Evolutionary conservation across 495 filamentous ascomycete genomes (phyloP), one percentile per base, ranked within the genome.

Genomic region (Lasiosphaeriaceae sp.): DNA sequence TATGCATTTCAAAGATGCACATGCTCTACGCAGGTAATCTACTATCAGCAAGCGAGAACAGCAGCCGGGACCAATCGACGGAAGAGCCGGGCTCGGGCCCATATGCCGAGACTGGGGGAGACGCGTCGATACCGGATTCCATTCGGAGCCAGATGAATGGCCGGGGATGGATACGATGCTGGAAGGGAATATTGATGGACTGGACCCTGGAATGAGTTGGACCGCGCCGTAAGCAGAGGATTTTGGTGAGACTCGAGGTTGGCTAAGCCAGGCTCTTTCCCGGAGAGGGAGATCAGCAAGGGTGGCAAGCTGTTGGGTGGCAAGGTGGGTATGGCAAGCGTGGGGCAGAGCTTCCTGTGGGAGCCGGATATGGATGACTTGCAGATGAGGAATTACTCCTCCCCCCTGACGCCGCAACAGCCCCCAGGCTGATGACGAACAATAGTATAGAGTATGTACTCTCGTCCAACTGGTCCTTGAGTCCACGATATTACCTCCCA

Each of bases 21-120:
- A 50, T 12, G 4, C n/a, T 45, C 37, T 51, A 17, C 37, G 21
- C 39, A 57, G 48, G 45, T 55, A 59, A 65, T 58, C 55, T 61
- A 47, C 20, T 39, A 14, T 23, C 49, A 50, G 52, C 43, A 31
- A 37, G 50, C 48, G 45, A 47, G 44, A 21, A 56, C 56, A 52
- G 24, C 59, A 50, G 8, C 34, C 31, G 31, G 34, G 48, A 45
- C 48, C 41, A 62, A 56, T 58, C 29, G 47, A 20, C 12, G 24
- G 41, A 11, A 4, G 17, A 50, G 3, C 21, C 17, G 17, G 17
- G 19, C 34, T 41, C 14, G 39, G 1, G 39, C 14, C 50, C 35
- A 51, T 11, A 34, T 23, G 50, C 48, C 41, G 23, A 41, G 52
- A 23, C 26, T 23, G 16, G 31, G 21, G 17, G 19, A 44, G 7